Evolutionary conservation across 306 rosid genomes (phyloP).

Genomic region (Lotus japonicus): DNA sequence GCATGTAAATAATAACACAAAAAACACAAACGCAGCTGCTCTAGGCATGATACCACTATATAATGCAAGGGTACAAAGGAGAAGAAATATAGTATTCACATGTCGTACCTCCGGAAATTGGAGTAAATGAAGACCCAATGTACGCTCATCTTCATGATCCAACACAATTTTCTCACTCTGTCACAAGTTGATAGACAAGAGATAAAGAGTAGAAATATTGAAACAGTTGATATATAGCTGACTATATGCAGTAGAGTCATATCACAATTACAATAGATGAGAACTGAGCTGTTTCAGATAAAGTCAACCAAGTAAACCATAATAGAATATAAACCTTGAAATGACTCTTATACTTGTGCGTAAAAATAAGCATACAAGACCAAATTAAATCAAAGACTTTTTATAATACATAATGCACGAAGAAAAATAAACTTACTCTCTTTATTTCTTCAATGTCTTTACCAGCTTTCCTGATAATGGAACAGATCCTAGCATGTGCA

Average conservation of each 20-base stretch:
- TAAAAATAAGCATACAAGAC: not conserved
- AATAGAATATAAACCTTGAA: not conserved
- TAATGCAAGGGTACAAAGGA: not conserved
- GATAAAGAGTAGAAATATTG: not conserved
- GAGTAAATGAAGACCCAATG: conserved; percentile 76
- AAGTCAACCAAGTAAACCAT: not conserved
- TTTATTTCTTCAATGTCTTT: conserved; percentile 73
- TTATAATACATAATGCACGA: not conserved
- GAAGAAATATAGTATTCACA: not conserved
- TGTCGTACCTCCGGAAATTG: conserved; percentile 83
- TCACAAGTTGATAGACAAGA: conserved; percentile 1
- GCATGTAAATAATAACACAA: no score
- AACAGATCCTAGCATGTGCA: conserved; percentile 95
- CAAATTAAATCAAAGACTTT: not conserved
- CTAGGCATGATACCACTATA: no score
- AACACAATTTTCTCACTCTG: conserved; percentile 60
- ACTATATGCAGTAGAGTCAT: not conserved
- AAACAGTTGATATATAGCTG: conserved; percentile 1
- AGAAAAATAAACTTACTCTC: conserved; percentile 47
- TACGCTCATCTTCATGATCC: conserved; percentile 77
- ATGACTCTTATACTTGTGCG: no score
- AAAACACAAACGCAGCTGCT: no score
- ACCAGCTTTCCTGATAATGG: conserved; percentile 89
- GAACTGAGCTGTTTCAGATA: not conserved
- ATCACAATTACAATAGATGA: not conserved